Conservation (phyloP, 148 eudicot genomes). For the Talinum fruticosum region DNA sequence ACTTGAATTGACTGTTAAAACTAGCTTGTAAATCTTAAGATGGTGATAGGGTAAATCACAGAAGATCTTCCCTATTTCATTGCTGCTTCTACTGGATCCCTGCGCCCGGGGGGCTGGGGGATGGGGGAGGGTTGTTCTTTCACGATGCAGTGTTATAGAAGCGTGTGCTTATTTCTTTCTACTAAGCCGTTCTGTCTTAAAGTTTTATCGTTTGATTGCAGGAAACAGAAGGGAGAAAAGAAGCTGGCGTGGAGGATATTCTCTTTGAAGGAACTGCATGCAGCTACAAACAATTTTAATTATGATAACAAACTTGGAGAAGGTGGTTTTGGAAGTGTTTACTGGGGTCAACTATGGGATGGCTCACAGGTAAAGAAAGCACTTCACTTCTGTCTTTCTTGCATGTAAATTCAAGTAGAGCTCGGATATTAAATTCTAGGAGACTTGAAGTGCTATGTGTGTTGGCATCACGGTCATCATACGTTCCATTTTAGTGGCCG, state of each 20-base stretch:
- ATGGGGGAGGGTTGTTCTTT: no score
- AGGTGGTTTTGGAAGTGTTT: constrained; percentile 98
- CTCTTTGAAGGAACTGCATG: constrained; percentile 83
- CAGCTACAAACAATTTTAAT: constrained; percentile 91
- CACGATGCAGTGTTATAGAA: not conserved
- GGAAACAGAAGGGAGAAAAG: constrained; percentile 61
- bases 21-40: not conserved
- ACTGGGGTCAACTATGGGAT: constrained; percentile 99
- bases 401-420: not conserved
- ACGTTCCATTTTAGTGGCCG: no score
- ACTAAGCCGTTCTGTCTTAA: not conserved
- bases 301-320: constrained; percentile 95
- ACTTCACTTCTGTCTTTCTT: not conserved
- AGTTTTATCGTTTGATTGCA: constrained; percentile 23
- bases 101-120: no score
- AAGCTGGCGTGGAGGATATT: constrained; percentile 75
- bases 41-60: not conserved
- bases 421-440: not conserved
- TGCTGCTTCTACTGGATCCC: not conserved
- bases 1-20: no score
- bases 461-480: no score
- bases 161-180: not conserved
- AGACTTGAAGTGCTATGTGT: no score
- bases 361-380: constrained; percentile 70
- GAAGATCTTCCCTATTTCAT: not conserved